Percentiles rank a stretch among this genome's conserved stretches.
phyloP scores from a whole-genome alignment of 1,284 basidiomycete species.

The Moesziomyces sp. region DNA sequence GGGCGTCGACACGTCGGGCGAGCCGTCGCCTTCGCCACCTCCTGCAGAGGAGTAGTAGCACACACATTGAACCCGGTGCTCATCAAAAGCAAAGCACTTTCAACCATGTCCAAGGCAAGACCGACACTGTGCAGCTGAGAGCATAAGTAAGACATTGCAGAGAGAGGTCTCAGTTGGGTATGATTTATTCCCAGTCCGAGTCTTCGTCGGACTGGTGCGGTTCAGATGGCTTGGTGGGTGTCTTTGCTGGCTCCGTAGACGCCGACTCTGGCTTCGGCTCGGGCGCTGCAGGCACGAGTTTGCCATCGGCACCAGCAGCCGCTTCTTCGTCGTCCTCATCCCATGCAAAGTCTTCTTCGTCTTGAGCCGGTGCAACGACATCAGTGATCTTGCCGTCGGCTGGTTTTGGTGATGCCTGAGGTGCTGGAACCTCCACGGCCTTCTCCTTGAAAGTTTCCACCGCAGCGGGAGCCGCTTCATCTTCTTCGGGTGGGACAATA shows the following conservation, averaged over 20 bases:
- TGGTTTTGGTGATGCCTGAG: neutral
- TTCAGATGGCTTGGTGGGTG: neutral
- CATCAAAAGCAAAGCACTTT: too few relatives aligned
- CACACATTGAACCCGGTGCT: too few relatives aligned
- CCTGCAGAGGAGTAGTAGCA: constrained; percentile 4
- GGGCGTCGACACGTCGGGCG: constrained; percentile 23
- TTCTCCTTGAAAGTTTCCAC: neutral
- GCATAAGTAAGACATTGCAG: too few relatives aligned
- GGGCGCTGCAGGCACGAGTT: neutral
- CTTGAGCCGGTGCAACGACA: neutral
- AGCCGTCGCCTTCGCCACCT: constrained; percentile 28
- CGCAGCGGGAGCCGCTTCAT: neutral
- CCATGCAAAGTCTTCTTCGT: constrained; percentile 58
- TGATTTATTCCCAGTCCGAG: constrained; percentile 54
- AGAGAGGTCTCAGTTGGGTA: too few relatives aligned
- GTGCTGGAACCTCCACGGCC: neutral
- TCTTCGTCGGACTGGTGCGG: constrained; percentile 43
- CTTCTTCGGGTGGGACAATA: constrained; percentile 55
- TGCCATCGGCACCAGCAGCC: constrained; percentile 14
- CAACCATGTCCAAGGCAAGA: too few relatives aligned
- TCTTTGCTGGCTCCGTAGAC: neutral
- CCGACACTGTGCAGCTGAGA: too few relatives aligned
- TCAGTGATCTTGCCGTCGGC: constrained; percentile 19
- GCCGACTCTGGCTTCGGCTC: constrained; percentile 2
- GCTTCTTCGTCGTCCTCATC: constrained; percentile 53